Conservation (phyloP, 1,284 basidiomycete genomes). For the Melanopsichium pennsylvanicum region DNA sequence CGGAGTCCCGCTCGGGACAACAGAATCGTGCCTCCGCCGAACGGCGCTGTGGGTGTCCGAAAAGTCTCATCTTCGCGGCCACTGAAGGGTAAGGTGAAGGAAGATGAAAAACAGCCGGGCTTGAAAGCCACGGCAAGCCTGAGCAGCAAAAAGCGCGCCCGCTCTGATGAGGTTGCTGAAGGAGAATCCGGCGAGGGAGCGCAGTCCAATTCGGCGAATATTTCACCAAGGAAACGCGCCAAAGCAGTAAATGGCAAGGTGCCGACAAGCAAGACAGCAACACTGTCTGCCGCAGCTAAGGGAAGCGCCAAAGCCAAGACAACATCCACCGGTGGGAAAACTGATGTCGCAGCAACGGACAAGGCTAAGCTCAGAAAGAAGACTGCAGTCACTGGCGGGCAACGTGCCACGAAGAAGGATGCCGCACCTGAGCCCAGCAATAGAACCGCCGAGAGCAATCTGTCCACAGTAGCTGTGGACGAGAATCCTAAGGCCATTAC, state of each 20-base stretch:
- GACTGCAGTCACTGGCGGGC: background rate
- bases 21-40: constrained; percentile 24
- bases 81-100: constrained; percentile 10
- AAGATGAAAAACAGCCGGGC: background rate
- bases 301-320: constrained; percentile 1
- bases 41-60: background rate
- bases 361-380: background rate
- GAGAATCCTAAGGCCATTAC: background rate
- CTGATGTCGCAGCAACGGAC: background rate
- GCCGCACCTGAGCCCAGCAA: background rate
- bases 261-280: constrained; percentile 1
- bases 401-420: background rate
- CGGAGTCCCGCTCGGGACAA: constrained; percentile 12
- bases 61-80: constrained; percentile 17
- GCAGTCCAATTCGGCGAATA: background rate
- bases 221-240: constrained; percentile 16
- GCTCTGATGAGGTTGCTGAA: background rate
- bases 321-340: background rate
- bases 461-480: background rate
- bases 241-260: constrained; percentile 1
- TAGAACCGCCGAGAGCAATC: background rate
- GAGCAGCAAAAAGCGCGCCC: constrained; percentile 20
- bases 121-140: background rate
- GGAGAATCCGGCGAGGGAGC: background rate
- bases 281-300: background rate